These are phyloP conservation scores for Brassica balearica DNA, from an alignment of 441 rosid genomes.

Conservation along the genomic window DNA sequence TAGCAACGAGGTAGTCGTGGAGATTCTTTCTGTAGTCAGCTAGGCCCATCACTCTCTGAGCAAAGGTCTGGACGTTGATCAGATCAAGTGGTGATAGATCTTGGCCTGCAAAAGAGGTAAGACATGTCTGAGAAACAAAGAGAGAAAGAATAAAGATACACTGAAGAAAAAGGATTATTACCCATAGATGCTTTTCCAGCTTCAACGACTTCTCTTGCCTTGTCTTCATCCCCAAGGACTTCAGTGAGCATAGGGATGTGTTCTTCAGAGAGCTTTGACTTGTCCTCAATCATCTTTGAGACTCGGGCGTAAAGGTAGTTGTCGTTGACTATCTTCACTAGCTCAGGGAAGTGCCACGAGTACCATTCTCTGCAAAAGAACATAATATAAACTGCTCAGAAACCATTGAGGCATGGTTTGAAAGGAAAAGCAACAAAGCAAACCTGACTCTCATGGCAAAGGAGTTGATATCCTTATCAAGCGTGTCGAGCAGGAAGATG, in stretches of 20 bases:
- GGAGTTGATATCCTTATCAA: conserved; percentile 88
- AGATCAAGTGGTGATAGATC: conserved; percentile 82
- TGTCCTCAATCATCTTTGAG: conserved; percentile 79
- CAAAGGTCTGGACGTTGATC: conserved; percentile 77
- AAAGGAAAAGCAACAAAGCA: conserved; percentile 24
- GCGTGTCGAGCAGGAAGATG: conserved; percentile 78
- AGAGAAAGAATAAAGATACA: background rate
- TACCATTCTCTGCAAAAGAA: conserved; percentile 83
- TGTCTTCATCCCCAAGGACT: conserved; percentile 86
- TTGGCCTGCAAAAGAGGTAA: conserved; percentile 57
- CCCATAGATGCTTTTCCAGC: conserved; percentile 98
- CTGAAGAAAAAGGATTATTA: conserved; percentile 15
- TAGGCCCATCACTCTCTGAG: conserved; percentile 81
- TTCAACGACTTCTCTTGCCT: conserved; percentile 83
- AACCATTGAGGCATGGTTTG: background rate
- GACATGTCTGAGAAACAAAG: conserved; percentile 4
- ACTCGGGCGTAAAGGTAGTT: conserved; percentile 85
- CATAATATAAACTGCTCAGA: background rate
- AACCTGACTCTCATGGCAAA: conserved; percentile 94
- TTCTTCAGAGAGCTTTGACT: conserved; percentile 76
- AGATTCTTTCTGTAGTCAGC: conserved; percentile 86
- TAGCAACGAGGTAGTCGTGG: conserved; percentile 76
- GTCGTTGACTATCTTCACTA: conserved; percentile 87
- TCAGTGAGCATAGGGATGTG: conserved; percentile 68
- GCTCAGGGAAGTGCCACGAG: conserved; percentile 94